phyloP scores from a whole-genome alignment of 2,329 filamentous ascomycete species.

The Thyridium curvatum region DNA sequence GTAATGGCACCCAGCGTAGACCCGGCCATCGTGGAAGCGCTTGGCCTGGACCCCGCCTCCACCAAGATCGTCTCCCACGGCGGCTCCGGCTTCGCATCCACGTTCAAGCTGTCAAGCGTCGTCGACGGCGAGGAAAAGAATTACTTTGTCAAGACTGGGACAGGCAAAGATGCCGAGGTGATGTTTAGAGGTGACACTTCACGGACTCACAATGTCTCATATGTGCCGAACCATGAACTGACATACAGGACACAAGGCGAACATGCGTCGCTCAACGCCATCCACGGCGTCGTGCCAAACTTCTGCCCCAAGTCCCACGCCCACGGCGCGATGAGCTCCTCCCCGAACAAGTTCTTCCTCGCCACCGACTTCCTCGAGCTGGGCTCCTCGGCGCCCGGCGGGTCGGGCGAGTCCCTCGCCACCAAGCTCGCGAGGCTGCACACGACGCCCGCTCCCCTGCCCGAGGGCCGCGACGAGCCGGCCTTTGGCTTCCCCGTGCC shows the following conservation, averaged over 20 bases:
- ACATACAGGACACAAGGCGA: slow-evolving; percentile 55
- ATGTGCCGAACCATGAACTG: background rate
- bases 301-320: slow-evolving; percentile 73
- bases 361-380: slow-evolving; percentile 79
- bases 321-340: slow-evolving; percentile 54
- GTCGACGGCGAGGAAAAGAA: slow-evolving; percentile 11
- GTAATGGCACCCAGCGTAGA: slow-evolving; percentile 48
- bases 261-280: slow-evolving; percentile 75
- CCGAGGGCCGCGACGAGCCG: slow-evolving; percentile 53
- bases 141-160: slow-evolving; percentile 70
- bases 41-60: slow-evolving; percentile 48
- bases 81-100: slow-evolving; percentile 62
- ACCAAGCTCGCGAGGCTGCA: slow-evolving; percentile 75
- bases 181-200: slow-evolving; percentile 66
- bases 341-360: slow-evolving; percentile 47
- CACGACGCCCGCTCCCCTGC: slow-evolving; percentile 63
- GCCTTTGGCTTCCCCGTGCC: slow-evolving; percentile 77
- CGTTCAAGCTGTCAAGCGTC: slow-evolving; percentile 32
- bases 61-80: slow-evolving; percentile 55
- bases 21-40: slow-evolving; percentile 53
- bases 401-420: slow-evolving; percentile 56
- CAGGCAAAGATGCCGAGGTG: slow-evolving; percentile 47
- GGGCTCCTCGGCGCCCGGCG: slow-evolving; percentile 28
- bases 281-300: slow-evolving; percentile 63
- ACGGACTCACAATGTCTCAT: background rate